Percentiles rank a stretch among this genome's conserved stretches.
These are phyloP conservation scores for Syzygium malaccense DNA, from an alignment of 441 rosid species.

Conservation along the genomic window DNA sequence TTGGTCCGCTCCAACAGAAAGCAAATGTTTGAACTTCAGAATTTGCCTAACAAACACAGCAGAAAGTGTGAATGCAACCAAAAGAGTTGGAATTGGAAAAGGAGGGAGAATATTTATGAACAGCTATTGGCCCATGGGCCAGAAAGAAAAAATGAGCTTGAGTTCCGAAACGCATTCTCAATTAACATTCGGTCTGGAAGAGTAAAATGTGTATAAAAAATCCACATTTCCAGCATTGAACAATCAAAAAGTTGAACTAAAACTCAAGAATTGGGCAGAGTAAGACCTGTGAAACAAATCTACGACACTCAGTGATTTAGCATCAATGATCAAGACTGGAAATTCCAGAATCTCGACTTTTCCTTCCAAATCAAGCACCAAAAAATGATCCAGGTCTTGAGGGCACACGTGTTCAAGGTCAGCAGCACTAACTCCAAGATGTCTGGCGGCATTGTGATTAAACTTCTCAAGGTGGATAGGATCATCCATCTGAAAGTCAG, in stretches of 20 bases:
- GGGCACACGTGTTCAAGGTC: slow-evolving; percentile 29
- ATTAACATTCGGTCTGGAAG: not conserved
- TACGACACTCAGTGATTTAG: slow-evolving; percentile 49
- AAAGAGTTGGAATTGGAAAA: not conserved
- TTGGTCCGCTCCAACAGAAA: not conserved
- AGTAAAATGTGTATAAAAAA: not conserved
- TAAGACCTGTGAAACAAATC: slow-evolving; percentile 86
- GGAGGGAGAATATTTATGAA: not conserved
- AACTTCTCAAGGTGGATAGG: slow-evolving; percentile 60
- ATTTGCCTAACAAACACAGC: not conserved
- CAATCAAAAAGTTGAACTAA: not conserved
- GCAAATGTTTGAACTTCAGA: not conserved
- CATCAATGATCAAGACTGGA: slow-evolving; percentile 68
- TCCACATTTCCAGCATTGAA: not conserved
- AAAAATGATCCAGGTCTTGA: slow-evolving; percentile 60
- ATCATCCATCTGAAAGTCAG: slow-evolving; percentile 59
- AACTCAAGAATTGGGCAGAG: not conserved
- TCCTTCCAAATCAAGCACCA: slow-evolving; percentile 92
- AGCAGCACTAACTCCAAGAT: slow-evolving; percentile 43
- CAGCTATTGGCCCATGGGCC: not conserved
- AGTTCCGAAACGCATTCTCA: not conserved
- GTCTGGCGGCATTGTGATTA: slow-evolving; percentile 55
- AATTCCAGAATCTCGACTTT: slow-evolving; percentile 93
- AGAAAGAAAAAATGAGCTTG: not conserved
- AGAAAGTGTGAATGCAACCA: not conserved